These are phyloP conservation scores for Vitis labrusca DNA, from an alignment of 164 flowering plant genomes.

Conservation along the genomic window DNA sequence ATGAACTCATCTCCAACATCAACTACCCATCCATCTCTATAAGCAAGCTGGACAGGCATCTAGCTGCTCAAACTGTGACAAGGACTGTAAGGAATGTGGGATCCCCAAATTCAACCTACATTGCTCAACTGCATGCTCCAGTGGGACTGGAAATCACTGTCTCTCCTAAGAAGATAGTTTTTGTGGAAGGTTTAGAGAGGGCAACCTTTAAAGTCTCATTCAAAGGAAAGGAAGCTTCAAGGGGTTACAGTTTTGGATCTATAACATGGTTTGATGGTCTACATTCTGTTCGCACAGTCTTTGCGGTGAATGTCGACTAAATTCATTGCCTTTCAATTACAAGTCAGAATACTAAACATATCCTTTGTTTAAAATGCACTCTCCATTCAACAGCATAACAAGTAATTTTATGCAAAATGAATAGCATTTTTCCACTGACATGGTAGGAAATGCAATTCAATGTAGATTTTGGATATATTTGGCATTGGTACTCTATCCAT, in stretches of 20 bases:
- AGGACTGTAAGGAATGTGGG: slow-evolving; percentile 73
- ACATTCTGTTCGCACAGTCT: slow-evolving; percentile 57
- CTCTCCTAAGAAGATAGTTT: slow-evolving; percentile 47
- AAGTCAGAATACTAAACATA: too few relatives aligned
- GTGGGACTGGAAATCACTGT: slow-evolving; percentile 48
- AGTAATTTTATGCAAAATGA: too few relatives aligned
- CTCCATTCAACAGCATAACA: too few relatives aligned
- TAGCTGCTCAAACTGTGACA: slow-evolving; percentile 19
- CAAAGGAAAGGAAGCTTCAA: slow-evolving; percentile 34
- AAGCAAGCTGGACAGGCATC: slow-evolving; percentile 26
- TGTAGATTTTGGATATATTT: too few relatives aligned
- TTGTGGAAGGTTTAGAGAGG: slow-evolving; percentile 21
- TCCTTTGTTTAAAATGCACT: too few relatives aligned
- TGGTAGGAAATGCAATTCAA: too few relatives aligned
- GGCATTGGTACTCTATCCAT: too few relatives aligned
- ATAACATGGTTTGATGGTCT: slow-evolving; percentile 61
- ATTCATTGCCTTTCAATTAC: too few relatives aligned
- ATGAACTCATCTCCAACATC: slow-evolving; percentile 54
- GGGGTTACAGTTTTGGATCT: slow-evolving; percentile 64
- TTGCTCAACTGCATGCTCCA: slow-evolving; percentile 39
- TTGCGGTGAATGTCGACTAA: slow-evolving; percentile 60
- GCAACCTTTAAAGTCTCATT: slow-evolving; percentile 51
- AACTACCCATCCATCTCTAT: slow-evolving; percentile 88
- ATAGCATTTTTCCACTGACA: too few relatives aligned
- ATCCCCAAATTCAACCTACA: slow-evolving; percentile 44